Evolutionary conservation across 2,329 filamentous ascomycete genomes (phyloP), one percentile per base, ranked within the genome.

Genomic region (Alternaria solani): DNA sequence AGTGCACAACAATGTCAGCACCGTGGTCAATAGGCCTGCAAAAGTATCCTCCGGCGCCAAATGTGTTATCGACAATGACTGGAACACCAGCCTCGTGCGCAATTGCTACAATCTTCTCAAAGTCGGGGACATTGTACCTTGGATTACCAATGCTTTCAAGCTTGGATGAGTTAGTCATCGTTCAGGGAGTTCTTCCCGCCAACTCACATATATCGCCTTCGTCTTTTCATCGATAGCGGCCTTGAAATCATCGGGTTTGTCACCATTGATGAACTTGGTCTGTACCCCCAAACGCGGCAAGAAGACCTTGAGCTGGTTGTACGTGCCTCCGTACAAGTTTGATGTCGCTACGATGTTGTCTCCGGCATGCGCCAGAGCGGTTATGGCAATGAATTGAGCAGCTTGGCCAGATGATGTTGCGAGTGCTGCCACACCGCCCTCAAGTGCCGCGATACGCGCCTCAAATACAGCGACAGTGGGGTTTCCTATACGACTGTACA

Each of bases 381-480:
- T 85, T 72, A 97, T 89, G 57, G 93, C 85, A 84, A 97, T 94
- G 83, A 97, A 97, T 77, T 97, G 94, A 2, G 94, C 94, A 3
- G 92, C 88, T 80, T 97, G 93, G 58, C 94, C 94, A 1, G 93
- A 97, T 0, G 93, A 85, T 42, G 93, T 87, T 6, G 93, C 94
- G 28, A 97, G 87, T 44, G 93, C 94, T 16, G 91, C 94, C 32
- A 92, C 88, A 73, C 95, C 95, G 32, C 94, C 94, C 81, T 99
- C 95, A 5, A 98, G 88, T 14, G 94, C 94, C n/a, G 94, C 94
- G 51, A 97, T 91, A 62, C 94, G 89, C 84, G 97, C 96, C 82
- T 99, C 95, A 66, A 99, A 94, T 28, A 98, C 94, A 80, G 96
- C 94, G 69, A 94, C 91, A 0, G 94, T 98, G 2, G 94, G 94